phyloP scores from a whole-genome alignment of 805 yeast species.

The Spathaspora hagerdaliae region DNA sequence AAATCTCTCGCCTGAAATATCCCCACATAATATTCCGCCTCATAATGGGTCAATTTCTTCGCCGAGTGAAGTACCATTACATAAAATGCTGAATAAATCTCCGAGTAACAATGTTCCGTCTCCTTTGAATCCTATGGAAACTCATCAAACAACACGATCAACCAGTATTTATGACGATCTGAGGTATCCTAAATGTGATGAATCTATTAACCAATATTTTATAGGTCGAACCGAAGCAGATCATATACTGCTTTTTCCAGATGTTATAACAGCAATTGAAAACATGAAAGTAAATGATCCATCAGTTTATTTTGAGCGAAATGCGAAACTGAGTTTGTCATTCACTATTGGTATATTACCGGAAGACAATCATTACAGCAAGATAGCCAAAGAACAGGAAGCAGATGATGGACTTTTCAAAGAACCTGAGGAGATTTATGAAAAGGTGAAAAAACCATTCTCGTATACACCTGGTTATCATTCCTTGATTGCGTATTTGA shows the following conservation, averaged over 20 bases:
- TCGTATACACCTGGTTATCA: constrained; percentile 91
- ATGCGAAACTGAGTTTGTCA: constrained; percentile 41
- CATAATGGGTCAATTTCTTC: background rate
- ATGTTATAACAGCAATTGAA: constrained; percentile 47
- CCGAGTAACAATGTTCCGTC: background rate
- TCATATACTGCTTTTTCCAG: constrained; percentile 51
- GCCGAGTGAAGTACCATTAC: background rate
- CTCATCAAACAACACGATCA: background rate
- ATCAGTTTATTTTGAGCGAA: constrained; percentile 30
- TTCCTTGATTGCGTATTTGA: constrained; percentile 67
- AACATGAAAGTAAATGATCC: constrained; percentile 39
- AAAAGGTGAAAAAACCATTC: constrained; percentile 69
- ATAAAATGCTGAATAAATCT: background rate
- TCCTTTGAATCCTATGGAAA: background rate
- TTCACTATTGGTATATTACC: constrained; percentile 45
- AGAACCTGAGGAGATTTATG: constrained; percentile 79
- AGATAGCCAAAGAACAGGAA: constrained; percentile 8
- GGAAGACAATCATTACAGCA: constrained; percentile 25
- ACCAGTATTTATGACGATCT: constrained; percentile 13
- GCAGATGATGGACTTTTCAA: constrained; percentile 25
- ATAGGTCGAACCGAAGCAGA: constrained; percentile 49
- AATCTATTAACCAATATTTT: constrained; percentile 62
- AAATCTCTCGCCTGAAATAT: constrained; percentile 32
- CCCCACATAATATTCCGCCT: constrained; percentile 22
- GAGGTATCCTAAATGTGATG: constrained; percentile 47